phyloP scores from a whole-genome alignment of 305 asterid species.

The Solanum hybrid region DNA sequence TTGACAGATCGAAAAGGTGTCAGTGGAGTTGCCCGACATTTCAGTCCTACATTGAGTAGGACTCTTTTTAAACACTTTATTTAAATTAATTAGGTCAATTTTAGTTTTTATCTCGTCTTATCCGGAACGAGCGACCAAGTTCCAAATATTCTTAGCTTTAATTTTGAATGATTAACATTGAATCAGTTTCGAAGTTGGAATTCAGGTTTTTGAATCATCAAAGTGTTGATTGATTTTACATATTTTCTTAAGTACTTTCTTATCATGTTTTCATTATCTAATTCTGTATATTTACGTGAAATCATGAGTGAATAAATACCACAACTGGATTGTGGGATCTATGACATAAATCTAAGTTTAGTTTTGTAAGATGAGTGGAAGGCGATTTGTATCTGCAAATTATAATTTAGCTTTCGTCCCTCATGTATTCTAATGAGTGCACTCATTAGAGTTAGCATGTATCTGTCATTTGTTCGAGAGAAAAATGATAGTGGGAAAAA shows the following conservation, averaged over 20 bases:
- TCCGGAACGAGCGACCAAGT: background rate
- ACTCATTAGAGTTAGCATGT: background rate
- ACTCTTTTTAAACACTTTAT: background rate
- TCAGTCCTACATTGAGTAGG: background rate
- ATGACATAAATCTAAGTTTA: background rate
- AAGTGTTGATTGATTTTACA: background rate
- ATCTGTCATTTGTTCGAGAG: background rate
- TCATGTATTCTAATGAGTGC: background rate
- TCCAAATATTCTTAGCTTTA: background rate
- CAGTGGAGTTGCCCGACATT: background rate
- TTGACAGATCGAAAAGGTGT: background rate
- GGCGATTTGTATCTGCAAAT: background rate
- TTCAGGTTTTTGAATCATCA: background rate
- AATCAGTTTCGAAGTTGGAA: background rate
- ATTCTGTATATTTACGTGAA: background rate
- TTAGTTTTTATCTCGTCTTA: background rate
- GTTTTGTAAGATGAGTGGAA: background rate
- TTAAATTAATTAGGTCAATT: background rate
- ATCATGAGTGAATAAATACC: background rate
- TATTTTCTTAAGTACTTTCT: background rate
- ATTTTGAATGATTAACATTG: background rate
- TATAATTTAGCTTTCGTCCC: too few relatives aligned
- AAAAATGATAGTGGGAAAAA: background rate
- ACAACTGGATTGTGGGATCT: background rate
- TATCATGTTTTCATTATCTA: background rate